Percentiles rank a stretch among this genome's conserved stretches.
Conservation (phyloP, 2,329 filamentous ascomycete species). For the Aspergillus luchuensis region DNA sequence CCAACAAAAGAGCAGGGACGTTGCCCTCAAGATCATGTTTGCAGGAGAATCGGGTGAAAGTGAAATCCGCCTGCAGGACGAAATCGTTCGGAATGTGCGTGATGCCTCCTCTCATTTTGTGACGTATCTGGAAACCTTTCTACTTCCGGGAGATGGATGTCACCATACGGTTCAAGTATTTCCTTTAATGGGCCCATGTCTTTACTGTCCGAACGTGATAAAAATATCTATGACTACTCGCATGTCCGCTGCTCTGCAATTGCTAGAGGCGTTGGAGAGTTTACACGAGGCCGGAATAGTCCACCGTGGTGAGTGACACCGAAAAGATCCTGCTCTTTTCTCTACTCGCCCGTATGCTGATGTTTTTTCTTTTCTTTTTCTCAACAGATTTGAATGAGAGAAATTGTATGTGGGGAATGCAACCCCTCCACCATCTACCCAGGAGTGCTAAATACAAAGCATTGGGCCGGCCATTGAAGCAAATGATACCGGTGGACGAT, state of each 20-base stretch:
- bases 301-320: conserved; percentile 27
- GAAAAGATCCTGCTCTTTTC: background rate
- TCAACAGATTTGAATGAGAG: conserved; percentile 28
- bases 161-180: conserved; percentile 27
- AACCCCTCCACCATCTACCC: conserved; percentile 24
- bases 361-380: background rate
- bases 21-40: conserved; percentile 29
- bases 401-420: conserved; percentile 34
- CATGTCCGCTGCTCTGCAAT: conserved; percentile 33
- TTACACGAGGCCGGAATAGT: conserved; percentile 32
- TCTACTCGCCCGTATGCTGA: conserved; percentile 10
- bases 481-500: conserved; percentile 26
- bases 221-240: conserved; percentile 23
- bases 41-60: conserved; percentile 20
- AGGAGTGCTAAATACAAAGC: conserved; percentile 30
- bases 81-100: conserved; percentile 22
- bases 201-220: conserved; percentile 12
- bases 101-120: conserved; percentile 23
- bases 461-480: conserved; percentile 29
- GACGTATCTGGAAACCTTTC: conserved; percentile 24
- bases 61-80: conserved; percentile 25
- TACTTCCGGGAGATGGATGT: conserved; percentile 17
- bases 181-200: conserved; percentile 25
- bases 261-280: conserved; percentile 27
- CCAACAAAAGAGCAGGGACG: conserved; percentile 20